These are phyloP conservation scores for Cynara cardunculus DNA, from an alignment of 129 eudicot genomes.

Conservation along the genomic window DNA sequence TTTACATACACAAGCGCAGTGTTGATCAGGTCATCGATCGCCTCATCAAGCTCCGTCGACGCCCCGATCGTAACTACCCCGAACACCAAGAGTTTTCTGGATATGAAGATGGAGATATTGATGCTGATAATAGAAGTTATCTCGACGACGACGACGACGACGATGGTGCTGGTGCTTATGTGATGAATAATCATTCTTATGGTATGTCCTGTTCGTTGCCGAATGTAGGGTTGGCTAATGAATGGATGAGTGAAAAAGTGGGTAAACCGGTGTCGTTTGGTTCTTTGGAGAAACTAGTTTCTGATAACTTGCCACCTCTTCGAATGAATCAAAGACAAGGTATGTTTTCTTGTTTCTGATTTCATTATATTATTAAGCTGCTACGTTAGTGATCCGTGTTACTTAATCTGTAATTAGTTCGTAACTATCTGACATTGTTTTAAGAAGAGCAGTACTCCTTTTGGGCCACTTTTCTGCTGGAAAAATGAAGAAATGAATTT, in stretches of 20 bases:
- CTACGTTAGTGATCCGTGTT: not conserved
- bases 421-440: not conserved
- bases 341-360: not conserved
- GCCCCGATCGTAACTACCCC: constrained; percentile 15
- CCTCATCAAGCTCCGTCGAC: constrained; percentile 63
- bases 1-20: constrained; percentile 80
- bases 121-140: constrained; percentile 14
- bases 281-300: constrained; percentile 43
- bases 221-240: constrained; percentile 38
- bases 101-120: constrained; percentile 17
- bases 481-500: not conserved
- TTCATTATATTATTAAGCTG: not conserved
- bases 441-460: not conserved
- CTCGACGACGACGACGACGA: constrained; percentile 14
- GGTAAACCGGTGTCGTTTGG: constrained; percentile 27
- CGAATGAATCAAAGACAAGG: constrained; percentile 57
- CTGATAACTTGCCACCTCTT: constrained; percentile 55
- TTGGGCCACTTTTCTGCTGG: not conserved
- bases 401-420: not conserved
- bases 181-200: constrained; percentile 16
- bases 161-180: constrained; percentile 19
- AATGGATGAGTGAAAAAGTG: constrained; percentile 41
- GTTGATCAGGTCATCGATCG: constrained; percentile 84
- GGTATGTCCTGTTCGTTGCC: constrained; percentile 69
- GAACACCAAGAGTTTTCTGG: not conserved